Conservation (phyloP, 2,329 filamentous ascomycete genomes). For the Herpomyces periplanetae region DNA sequence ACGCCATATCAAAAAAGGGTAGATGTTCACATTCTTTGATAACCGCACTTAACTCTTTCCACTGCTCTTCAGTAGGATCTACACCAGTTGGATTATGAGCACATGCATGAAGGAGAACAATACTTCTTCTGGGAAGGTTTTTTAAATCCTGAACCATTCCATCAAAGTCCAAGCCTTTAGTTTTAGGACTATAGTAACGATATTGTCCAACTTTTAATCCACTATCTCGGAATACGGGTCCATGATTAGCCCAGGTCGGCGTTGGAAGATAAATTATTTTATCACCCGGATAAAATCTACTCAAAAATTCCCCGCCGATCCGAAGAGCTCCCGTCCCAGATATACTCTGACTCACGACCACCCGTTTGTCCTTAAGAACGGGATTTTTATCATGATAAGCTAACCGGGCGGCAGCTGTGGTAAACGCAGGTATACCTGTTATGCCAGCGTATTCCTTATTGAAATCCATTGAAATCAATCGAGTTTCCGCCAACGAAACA, state of each 20-base stretch:
- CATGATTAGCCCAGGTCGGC: conserved; percentile 94
- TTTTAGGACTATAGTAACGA: conserved; percentile 96
- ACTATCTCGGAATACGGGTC: conserved; percentile 70
- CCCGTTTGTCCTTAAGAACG: conserved; percentile 27
- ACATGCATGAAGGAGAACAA: conserved; percentile 80
- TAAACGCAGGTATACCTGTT: conserved; percentile 77
- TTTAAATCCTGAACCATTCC: conserved; percentile 71
- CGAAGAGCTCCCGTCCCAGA: conserved; percentile 84
- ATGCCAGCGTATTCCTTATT: conserved; percentile 98
- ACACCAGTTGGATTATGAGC: conserved; percentile 93
- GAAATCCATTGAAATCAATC: conserved; percentile 30
- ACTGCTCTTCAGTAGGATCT: conserved; percentile 66
- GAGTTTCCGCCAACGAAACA: conserved; percentile 53
- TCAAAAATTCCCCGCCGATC: conserved; percentile 68
- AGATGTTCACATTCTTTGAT: conserved; percentile 61
- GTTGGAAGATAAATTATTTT: conserved; percentile 92
- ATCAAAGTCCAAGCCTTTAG: conserved; percentile 86
- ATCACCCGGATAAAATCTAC: conserved; percentile 53
- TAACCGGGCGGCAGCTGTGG: conserved; percentile 53
- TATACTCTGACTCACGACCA: conserved; percentile 87
- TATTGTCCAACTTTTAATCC: conserved; percentile 75
- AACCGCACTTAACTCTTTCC: conserved; percentile 51
- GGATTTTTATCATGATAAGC: conserved; percentile 53
- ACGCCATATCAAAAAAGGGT: conserved; percentile 97
- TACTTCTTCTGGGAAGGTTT: conserved; percentile 42